A percentile compares a stretch with the other conserved stretches of the same genome.
These are phyloP conservation scores for Dendrobium officinale DNA, from an alignment of 106 monocot genomes.

Conservation along the genomic window DNA sequence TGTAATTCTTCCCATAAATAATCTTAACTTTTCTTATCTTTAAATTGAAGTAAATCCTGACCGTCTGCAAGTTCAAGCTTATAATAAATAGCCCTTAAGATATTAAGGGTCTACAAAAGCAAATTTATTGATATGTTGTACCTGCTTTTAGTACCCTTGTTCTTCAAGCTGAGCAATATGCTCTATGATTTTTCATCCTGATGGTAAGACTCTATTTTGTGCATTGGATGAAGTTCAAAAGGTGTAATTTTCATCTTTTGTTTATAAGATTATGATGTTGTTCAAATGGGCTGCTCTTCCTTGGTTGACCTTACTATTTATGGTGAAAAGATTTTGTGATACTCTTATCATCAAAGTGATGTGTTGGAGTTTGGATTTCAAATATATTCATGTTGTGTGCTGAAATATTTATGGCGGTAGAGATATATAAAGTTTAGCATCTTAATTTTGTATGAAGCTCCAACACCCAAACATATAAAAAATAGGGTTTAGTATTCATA, in stretches of 20 bases:
- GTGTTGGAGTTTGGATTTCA: conserved; percentile 68
- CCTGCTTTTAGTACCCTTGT: background rate
- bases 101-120: background rate
- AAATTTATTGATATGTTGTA: background rate
- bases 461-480: no score
- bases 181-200: conserved; percentile 86
- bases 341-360: conserved; percentile 58
- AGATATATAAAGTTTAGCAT: no score
- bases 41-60: no score
- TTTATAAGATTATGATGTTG: conserved; percentile 49
- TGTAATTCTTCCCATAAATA: no score
- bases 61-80: background rate
- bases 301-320: conserved; percentile 74
- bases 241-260: conserved; percentile 22
- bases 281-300: conserved; percentile 70
- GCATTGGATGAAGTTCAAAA: conserved; percentile 69
- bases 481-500: no score
- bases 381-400: conserved; percentile 48
- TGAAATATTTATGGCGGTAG: no score
- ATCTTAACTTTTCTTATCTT: no score
- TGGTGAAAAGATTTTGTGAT: conserved; percentile 86
- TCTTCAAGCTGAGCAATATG: conserved; percentile 53
- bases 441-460: no score
- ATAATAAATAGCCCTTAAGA: background rate
- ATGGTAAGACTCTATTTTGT: conserved; percentile 88